Conservation (phyloP, 805 yeast genomes). For the Scheffersomyces stipitis region DNA sequence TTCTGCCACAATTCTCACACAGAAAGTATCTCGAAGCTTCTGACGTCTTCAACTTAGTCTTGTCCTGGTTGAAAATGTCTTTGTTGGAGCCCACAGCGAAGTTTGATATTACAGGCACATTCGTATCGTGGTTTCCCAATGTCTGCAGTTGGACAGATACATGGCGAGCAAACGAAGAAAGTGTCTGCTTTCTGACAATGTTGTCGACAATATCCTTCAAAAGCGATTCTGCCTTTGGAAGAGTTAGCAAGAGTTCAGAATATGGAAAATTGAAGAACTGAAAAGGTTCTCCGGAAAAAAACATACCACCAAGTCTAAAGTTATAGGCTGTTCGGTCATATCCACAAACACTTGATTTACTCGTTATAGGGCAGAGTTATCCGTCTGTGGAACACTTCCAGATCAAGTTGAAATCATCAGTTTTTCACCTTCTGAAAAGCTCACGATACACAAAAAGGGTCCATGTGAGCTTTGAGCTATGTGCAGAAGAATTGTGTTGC, state of each 20-base stretch:
- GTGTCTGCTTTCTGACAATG: conserved; percentile 31
- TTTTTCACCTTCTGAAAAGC: too few species aligned
- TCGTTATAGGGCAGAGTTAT: background rate
- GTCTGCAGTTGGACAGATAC: conserved; percentile 14
- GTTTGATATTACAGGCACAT: conserved; percentile 10
- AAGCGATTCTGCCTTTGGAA: conserved; percentile 38
- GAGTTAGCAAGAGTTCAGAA: conserved; percentile 3
- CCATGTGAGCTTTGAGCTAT: too few species aligned
- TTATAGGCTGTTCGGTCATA: conserved; percentile 18
- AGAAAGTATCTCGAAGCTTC: conserved; percentile 63
- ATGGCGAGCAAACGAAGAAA: conserved; percentile 22
- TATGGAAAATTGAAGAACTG: too few species aligned
- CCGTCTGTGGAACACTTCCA: too few species aligned
- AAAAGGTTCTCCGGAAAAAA: background rate
- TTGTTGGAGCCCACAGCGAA: conserved; percentile 17
- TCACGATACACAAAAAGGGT: too few species aligned
- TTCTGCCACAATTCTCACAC: conserved; percentile 81
- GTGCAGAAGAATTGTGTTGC: too few species aligned
- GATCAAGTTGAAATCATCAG: too few species aligned
- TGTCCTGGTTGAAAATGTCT: conserved; percentile 55
- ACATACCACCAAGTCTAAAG: conserved; percentile 22
- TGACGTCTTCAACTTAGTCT: conserved; percentile 36
- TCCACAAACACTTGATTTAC: background rate
- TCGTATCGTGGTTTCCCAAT: conserved; percentile 9
- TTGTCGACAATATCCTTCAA: conserved; percentile 33